Evolutionary conservation across 2,329 filamentous ascomycete species (phyloP).

Genomic region (Fusarium sp.): DNA sequence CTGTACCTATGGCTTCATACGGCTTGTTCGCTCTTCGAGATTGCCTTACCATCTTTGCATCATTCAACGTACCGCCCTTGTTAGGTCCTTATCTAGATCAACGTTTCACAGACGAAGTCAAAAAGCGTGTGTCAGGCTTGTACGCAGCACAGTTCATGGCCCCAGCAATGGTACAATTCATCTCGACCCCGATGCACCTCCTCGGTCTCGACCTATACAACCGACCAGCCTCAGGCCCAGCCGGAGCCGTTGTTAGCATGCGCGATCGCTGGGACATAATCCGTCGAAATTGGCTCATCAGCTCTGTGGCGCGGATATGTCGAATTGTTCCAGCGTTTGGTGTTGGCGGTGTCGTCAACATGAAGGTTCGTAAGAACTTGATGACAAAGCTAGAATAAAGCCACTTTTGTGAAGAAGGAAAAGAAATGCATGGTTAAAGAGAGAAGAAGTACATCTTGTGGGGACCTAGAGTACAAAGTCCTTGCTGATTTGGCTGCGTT

Average conservation of each 20-base stretch:
- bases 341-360: constrained; percentile 87
- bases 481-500: not conserved
- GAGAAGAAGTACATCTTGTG: not conserved
- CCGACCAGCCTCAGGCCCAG: constrained; percentile 58
- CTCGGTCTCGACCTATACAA: constrained; percentile 91
- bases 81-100: constrained; percentile 76
- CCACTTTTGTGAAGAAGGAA: not conserved
- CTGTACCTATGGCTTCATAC: constrained; percentile 78
- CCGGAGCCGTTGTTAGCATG: constrained; percentile 51
- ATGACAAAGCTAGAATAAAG: constrained; percentile 69
- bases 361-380: constrained; percentile 72
- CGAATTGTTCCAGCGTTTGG: constrained; percentile 92
- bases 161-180: constrained; percentile 81
- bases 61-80: constrained; percentile 87
- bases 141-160: constrained; percentile 82
- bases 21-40: constrained; percentile 84
- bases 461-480: not conserved
- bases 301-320: constrained; percentile 79
- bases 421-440: too few species aligned
- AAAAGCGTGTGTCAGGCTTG: constrained; percentile 59
- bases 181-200: constrained; percentile 86
- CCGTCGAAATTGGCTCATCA: constrained; percentile 80
- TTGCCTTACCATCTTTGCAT: constrained; percentile 89
- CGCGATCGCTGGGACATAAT: constrained; percentile 75
- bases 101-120: constrained; percentile 63